A percentile compares a stretch with the other conserved stretches of the same genome.
phyloP scores from a whole-genome alignment of 2,329 filamentous ascomycete species.

The Rhynchosporium secalis region DNA sequence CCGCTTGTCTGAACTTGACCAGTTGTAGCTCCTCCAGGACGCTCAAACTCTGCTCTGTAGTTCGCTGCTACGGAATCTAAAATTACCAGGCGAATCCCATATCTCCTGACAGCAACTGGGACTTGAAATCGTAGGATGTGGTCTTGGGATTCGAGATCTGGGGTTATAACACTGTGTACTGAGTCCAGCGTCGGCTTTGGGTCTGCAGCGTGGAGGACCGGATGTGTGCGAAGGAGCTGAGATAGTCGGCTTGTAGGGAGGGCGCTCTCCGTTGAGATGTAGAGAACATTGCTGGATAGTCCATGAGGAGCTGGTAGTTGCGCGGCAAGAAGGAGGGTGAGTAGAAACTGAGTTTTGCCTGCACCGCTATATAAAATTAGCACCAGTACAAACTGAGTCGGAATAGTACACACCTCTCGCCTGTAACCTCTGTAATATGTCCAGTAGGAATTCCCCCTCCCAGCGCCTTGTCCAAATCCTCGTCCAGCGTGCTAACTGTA shows the following conservation, averaged over 20 bases:
- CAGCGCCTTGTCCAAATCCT: conserved; percentile 67
- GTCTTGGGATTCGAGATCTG: conserved; percentile 91
- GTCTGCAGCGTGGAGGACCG: conserved; percentile 51
- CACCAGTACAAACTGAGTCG: conserved; percentile 14
- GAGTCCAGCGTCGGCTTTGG: conserved; percentile 65
- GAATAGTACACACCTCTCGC: conserved; percentile 66
- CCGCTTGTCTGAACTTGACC: conserved; percentile 33
- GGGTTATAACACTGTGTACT: conserved; percentile 78
- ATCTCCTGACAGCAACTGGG: conserved; percentile 75
- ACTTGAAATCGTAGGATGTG: conserved; percentile 93
- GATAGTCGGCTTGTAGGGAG: conserved; percentile 78
- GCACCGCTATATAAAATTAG: conserved; percentile 59
- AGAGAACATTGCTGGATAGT: conserved; percentile 73
- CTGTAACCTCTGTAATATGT: conserved; percentile 84
- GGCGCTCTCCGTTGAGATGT: conserved; percentile 89
- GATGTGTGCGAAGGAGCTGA: conserved; percentile 73
- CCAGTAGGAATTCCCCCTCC: conserved; percentile 79
- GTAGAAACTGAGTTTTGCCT: conserved; percentile 92
- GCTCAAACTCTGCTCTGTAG: conserved; percentile 87
- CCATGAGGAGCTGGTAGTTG: conserved; percentile 77
- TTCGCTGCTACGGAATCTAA: conserved; percentile 94
- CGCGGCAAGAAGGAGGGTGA: conserved; percentile 78
- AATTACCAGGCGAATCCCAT: conserved; percentile 77
- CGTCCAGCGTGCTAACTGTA: conserved; percentile 79
- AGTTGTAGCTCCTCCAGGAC: conserved; percentile 46